Evolutionary conservation across 306 rosid genomes (phyloP).

Genomic region (Mimosa bimucronata): DNA sequence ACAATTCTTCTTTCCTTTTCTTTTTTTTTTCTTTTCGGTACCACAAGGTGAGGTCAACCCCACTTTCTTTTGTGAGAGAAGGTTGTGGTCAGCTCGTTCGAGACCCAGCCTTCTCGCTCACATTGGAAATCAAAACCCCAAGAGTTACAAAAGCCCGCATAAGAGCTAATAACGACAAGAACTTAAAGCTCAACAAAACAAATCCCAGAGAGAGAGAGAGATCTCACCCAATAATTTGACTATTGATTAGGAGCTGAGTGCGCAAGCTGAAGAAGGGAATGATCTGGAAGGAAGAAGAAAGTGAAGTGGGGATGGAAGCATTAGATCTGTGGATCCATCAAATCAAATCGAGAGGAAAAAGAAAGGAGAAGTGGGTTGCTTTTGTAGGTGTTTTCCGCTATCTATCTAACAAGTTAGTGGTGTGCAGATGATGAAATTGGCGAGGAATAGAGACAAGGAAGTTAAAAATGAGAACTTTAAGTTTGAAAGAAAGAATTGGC

Average conservation of each 20-base stretch:
- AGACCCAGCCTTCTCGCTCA: slow-evolving; percentile 40
- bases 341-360: slow-evolving; percentile 1
- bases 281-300: slow-evolving; percentile 43
- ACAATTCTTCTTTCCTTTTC: background rate
- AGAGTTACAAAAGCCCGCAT: slow-evolving; percentile 7
- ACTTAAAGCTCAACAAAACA: background rate
- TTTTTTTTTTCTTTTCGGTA: background rate
- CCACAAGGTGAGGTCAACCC: slow-evolving; percentile 48
- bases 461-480: background rate
- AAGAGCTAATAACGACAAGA: slow-evolving; percentile 32
- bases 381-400: slow-evolving; percentile 5
- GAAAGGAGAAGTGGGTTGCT: slow-evolving; percentile 27
- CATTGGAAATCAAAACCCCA: slow-evolving; percentile 45
- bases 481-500: slow-evolving; percentile 27
- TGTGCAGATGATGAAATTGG: background rate
- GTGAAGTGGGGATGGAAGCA: slow-evolving; percentile 32
- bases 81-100: slow-evolving; percentile 47
- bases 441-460: slow-evolving; percentile 31
- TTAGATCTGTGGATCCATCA: slow-evolving; percentile 66
- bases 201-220: background rate
- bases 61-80: slow-evolving; percentile 7
- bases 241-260: slow-evolving; percentile 7
- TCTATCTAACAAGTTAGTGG: background rate
- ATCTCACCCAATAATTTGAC: slow-evolving; percentile 38
- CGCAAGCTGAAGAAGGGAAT: slow-evolving; percentile 27